These are phyloP conservation scores for Kwoniella pini DNA, from an alignment of 768 basidiomycete genomes.

Conservation along the genomic window DNA sequence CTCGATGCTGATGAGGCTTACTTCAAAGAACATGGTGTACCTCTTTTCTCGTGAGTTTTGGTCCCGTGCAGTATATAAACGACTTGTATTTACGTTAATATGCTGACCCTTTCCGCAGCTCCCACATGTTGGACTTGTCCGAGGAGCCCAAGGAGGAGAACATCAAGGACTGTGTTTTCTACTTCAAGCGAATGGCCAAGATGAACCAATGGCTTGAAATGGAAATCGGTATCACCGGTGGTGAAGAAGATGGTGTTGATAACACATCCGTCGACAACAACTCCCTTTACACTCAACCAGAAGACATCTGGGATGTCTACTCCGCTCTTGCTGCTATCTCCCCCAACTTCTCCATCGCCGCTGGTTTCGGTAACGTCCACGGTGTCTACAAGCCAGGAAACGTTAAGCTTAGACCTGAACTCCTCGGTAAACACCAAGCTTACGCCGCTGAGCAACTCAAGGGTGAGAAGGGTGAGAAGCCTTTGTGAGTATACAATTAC, in stretches of 20 bases:
- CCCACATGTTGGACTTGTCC: slow-evolving; percentile 98
- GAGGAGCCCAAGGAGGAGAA: slow-evolving; percentile 81
- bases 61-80: background rate
- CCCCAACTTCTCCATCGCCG: slow-evolving; percentile 95
- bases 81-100: background rate
- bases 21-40: slow-evolving; percentile 80
- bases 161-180: slow-evolving; percentile 87
- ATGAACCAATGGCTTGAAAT: slow-evolving; percentile 95
- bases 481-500: slow-evolving; percentile 67
- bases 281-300: slow-evolving; percentile 93
- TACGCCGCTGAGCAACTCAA: slow-evolving; percentile 70
- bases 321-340: slow-evolving; percentile 76
- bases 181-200: slow-evolving; percentile 92
- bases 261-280: slow-evolving; percentile 94
- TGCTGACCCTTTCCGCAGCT: slow-evolving; percentile 52
- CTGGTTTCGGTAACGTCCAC: slow-evolving; percentile 98
- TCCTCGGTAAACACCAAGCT: slow-evolving; percentile 86
- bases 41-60: slow-evolving; percentile 53
- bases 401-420: slow-evolving; percentile 85
- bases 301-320: slow-evolving; percentile 92
- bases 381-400: slow-evolving; percentile 99
- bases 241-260: slow-evolving; percentile 99
- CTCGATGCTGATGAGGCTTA: slow-evolving; percentile 92
- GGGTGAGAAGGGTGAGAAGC: slow-evolving; percentile 63
- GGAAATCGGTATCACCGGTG: slow-evolving; percentile 99